Evolutionary conservation across 2,329 filamentous ascomycete genomes (phyloP), one percentile per base, ranked within the genome.

Genomic region (Zelopaecilomyces penicillatus): DNA sequence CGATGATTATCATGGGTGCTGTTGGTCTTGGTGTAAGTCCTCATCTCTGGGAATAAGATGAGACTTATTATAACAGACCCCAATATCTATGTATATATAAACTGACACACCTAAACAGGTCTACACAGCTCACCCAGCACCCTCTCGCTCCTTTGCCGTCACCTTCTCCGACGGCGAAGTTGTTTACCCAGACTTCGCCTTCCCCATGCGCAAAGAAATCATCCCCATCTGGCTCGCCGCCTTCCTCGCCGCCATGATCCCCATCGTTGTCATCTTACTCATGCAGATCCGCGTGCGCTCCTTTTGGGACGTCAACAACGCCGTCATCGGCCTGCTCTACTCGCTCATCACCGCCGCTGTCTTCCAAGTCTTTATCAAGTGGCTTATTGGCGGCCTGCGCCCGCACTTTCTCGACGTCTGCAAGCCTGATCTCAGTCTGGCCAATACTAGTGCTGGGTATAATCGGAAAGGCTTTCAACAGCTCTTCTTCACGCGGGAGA

Each of bases 311-410:
- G 67, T 79, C 56, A 87, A 87, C 68, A 87, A 87, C 58, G 83
- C 76, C 37, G 67, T 81, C 40, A 71, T 86, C 39, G 84, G 83
- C 10, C 73, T 87, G 0, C 64, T 87, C 1, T 87, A 87, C 68
- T 71, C 77, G 1, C 72, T 87, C 50, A 84, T 87, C 63, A 70
- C 74, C 5, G 81, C 81, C 4, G 80, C 82, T n/a, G 77, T 87
- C 41, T 86, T 88, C 66, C 84, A 88, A 57, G 83, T 87, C 52
- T 82, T 87, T 57, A 55, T 87, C 59, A 88, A 88, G 64, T 83
- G 76, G 74, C 74, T 87, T 36, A 85, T 88, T 50, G 84, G 84
- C 10, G 83, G 83, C 10, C 66, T 84, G 19, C 74, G 82, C n/a
- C 83, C 83, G 1, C 80, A 86, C 60, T 87, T 87, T 66, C 71